phyloP scores from a whole-genome alignment of 192 early-diverging fungal genomes.

The Gryganskiella cystojenkinii region DNA sequence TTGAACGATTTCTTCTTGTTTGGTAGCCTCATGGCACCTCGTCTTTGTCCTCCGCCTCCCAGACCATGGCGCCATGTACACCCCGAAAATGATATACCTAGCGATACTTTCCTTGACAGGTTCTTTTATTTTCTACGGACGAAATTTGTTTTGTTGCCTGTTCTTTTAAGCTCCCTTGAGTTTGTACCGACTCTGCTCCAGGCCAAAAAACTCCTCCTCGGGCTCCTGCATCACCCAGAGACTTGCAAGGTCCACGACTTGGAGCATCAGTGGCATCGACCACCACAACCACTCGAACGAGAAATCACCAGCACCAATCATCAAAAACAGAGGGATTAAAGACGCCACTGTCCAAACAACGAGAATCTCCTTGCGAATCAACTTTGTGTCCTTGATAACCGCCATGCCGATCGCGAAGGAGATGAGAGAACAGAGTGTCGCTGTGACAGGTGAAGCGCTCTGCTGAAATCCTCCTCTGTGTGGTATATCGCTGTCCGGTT shows the following conservation, averaged over 20 bases:
- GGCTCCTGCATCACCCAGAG: constrained; percentile 49
- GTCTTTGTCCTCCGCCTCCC: too few species aligned
- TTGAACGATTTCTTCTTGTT: too few species aligned
- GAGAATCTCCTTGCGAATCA: constrained; percentile 10
- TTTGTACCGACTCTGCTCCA: constrained; percentile 44
- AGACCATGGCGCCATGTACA: too few species aligned
- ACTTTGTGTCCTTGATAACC: constrained; percentile 24
- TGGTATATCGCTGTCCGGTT: not conserved
- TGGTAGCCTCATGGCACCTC: too few species aligned
- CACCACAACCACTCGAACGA: constrained; percentile 52
- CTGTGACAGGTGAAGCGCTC: constrained; percentile 16
- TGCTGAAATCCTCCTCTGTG: constrained; percentile 9
- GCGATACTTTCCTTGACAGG: too few species aligned
- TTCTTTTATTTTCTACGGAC: too few species aligned
- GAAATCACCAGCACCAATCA: constrained; percentile 18
- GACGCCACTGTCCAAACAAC: constrained; percentile 30
- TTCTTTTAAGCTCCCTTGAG: constrained; percentile 28
- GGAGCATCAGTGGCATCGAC: constrained; percentile 52
- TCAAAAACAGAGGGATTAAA: constrained; percentile 17
- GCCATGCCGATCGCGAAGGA: constrained; percentile 35
- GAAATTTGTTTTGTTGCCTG: too few species aligned
- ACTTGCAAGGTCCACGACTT: constrained; percentile 28
- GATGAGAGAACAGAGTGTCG: constrained; percentile 23
- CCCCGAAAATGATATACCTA: too few species aligned
- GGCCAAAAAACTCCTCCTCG: constrained; percentile 30